Percentiles rank a stretch among this genome's conserved stretches.
Evolutionary conservation across 2,329 filamentous ascomycete genomes (phyloP).

Genomic region (Cladobotryum mycophilum): DNA sequence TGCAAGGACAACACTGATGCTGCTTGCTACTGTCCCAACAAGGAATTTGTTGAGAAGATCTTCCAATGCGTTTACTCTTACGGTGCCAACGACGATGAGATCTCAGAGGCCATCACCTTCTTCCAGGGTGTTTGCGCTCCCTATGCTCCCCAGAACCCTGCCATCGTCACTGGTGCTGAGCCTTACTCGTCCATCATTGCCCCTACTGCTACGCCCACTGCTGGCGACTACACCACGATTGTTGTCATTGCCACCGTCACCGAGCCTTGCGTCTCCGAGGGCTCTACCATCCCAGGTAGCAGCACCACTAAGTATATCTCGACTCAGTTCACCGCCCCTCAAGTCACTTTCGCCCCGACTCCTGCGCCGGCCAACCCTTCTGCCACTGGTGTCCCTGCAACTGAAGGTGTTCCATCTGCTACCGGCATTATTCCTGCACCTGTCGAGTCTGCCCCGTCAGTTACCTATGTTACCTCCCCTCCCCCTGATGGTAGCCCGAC

Average conservation of each 20-base stretch:
- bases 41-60: conserved; percentile 69
- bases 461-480: conserved; percentile 1
- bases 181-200: conserved; percentile 56
- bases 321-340: conserved; percentile 48
- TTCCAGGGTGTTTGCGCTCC: conserved; percentile 86
- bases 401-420: conserved; percentile 1
- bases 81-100: conserved; percentile 58
- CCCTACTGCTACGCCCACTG: conserved; percentile 44
- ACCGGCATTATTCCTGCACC: conserved; percentile 19
- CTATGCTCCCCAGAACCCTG: conserved; percentile 72
- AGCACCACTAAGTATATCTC: conserved; percentile 43
- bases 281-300: conserved; percentile 40
- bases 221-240: conserved; percentile 43
- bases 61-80: conserved; percentile 76
- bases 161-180: conserved; percentile 70
- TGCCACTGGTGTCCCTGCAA: conserved; percentile 33
- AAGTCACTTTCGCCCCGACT: conserved; percentile 39
- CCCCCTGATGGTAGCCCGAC: conserved; percentile 17
- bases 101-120: conserved; percentile 69
- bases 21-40: conserved; percentile 79
- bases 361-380: conserved; percentile 20
- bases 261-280: conserved; percentile 43
- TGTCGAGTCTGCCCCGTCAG: conserved; percentile 14
- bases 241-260: conserved; percentile 42
- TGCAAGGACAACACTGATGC: conserved; percentile 81